Evolutionary conservation across 768 basidiomycete genomes (phyloP).

Genomic region (Leccinellum albellum): DNA sequence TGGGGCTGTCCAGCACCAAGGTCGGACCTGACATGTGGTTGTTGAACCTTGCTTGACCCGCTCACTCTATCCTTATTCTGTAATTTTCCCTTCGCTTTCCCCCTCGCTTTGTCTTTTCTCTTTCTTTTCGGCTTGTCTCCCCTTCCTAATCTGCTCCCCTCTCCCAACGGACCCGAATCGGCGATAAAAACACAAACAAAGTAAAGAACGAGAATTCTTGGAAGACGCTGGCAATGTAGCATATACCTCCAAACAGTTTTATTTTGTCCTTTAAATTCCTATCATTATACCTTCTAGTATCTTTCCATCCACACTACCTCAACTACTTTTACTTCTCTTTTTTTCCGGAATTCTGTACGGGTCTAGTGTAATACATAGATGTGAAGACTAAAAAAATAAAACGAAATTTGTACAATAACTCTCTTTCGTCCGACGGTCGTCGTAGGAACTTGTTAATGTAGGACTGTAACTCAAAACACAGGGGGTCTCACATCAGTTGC

Average conservation of each 20-base stretch:
- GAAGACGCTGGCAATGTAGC: conserved; percentile 20
- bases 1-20: conserved; percentile 41
- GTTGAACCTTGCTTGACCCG: conserved; percentile 27
- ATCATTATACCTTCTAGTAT: conserved; percentile 24
- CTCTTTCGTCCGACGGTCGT: not conserved
- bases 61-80: conserved; percentile 23
- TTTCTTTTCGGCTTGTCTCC: conserved; percentile 7
- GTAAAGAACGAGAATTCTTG: conserved; percentile 3
- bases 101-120: conserved; percentile 15
- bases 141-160: not conserved
- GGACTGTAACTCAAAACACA: not conserved
- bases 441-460: not conserved
- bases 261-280: conserved; percentile 10
- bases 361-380: conserved; percentile 15
- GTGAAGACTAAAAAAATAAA: conserved; percentile 1
- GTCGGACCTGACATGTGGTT: conserved; percentile 36
- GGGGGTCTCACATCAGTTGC: too few relatives aligned
- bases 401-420: conserved; percentile 6
- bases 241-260: conserved; percentile 10
- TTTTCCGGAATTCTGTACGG: not conserved
- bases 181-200: conserved; percentile 17
- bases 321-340: not conserved
- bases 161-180: not conserved
- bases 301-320: too few relatives aligned
- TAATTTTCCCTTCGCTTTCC: conserved; percentile 7